Percentiles rank a stretch among this genome's conserved stretches.
Conservation (phyloP, 768 basidiomycete genomes). For the Phallus indusiatus region DNA sequence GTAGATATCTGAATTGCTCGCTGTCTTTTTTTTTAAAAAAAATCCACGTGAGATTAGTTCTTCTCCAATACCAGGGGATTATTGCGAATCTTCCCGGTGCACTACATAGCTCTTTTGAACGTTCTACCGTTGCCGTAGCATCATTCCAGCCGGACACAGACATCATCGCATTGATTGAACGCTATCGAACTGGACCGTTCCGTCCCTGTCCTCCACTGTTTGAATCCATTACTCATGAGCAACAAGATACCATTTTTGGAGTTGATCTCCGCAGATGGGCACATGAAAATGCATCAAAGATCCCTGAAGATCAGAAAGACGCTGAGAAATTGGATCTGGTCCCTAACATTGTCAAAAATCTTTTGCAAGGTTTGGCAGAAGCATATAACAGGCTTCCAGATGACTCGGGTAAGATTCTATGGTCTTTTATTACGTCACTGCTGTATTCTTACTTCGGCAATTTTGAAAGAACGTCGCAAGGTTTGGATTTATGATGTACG, state of each 20-base stretch:
- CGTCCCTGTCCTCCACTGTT: constrained; percentile 77
- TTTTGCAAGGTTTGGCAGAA: constrained; percentile 54
- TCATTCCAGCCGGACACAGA: constrained; percentile 86
- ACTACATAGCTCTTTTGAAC: constrained; percentile 54
- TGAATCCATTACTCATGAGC: constrained; percentile 75
- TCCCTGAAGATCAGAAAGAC: constrained; percentile 51
- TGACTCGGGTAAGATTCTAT: constrained; percentile 46
- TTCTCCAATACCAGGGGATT: constrained; percentile 82
- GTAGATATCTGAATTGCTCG: constrained; percentile 9
- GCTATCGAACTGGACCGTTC: constrained; percentile 91
- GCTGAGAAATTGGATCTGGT: constrained; percentile 24
- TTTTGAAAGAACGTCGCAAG: constrained; percentile 62
- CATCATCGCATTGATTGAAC: constrained; percentile 79
- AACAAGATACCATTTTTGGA: constrained; percentile 82
- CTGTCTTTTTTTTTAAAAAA: constrained; percentile 1
- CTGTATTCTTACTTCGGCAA: not conserved
- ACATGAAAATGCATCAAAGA: constrained; percentile 46
- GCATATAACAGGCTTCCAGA: constrained; percentile 51
- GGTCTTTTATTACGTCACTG: not conserved
- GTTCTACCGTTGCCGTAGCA: constrained; percentile 66
- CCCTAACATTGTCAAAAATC: constrained; percentile 63
- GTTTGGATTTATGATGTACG: constrained; percentile 88
- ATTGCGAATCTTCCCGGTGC: constrained; percentile 62
- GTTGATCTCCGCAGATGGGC: constrained; percentile 89
- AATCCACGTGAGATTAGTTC: constrained; percentile 34